Base-by-base conservation (phyloP, 768 basidiomycete species). In the Thelephora aurantiotincta region DNA sequence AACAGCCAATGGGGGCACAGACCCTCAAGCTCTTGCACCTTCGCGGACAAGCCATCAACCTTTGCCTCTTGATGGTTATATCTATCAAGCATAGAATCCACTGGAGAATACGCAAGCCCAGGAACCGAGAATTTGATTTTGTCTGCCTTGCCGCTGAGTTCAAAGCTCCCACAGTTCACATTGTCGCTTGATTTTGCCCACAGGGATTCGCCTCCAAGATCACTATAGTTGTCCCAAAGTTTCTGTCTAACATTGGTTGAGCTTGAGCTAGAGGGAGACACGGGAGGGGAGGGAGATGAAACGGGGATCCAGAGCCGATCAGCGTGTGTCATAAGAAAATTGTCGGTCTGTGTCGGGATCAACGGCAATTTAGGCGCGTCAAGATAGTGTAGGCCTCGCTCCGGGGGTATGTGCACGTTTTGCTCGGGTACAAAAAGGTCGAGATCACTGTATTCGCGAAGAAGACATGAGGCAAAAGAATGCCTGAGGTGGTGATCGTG, bases 181-280 rank as follows among this genome's bases (percentile, higher is more conserved):
- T 65, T 67, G 13, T 60, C 58, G 43, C 59, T 43, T n/a, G 77
- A 77, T 48, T 64, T 66, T 26, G 64, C 66, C 49, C 70, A 65
- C 51, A 69, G 69, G 13, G 67, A 52, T 13, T 71, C 63, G 3
- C 69, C 70, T 7, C 54, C 54, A 16, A 75, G 58, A 51, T 72
- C 71, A 48, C 64, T 70, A 35, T 58, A 57, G 33, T 66, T 58
- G 51, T 66, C 68, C 33, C 63, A 61, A 49, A 63, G 11, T 23
- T 33, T 16, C 18, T 16, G 45, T n/a, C 19, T 35, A 20, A 58
- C 46, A 54, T 46, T 19, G 46, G 44, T 35, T 23, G 51, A 41
- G 49, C 44, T 36, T 30, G 33, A 45, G 18, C 18, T 33, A 33
- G 12, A 22, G 5, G 44, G 19, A 47, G 18, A 33, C 35, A 45